Evolutionary conservation across 257 asterid genomes (phyloP), one percentile per base, ranked within the genome.

Genomic region (Scutellaria minor): DNA sequence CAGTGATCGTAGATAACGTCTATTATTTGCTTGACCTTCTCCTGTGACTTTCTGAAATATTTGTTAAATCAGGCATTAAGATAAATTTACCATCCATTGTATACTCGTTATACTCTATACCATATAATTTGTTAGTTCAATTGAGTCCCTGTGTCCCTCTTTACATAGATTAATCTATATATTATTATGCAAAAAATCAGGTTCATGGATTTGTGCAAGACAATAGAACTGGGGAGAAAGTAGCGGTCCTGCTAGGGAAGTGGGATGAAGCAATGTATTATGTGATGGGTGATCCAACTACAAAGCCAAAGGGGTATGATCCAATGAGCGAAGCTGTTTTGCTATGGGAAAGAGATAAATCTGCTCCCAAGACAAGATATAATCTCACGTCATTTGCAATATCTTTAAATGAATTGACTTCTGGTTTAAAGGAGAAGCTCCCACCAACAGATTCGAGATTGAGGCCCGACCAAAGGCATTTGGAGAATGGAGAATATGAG

Each of bases 211-310:
- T 95, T 74, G 96, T 95, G 77, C 99, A 91, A 85, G 99, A 95
- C 93, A 95, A 95, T 47, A 84, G 79, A 81, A 95, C 93, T 1
- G 98, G 99, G 68, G 97, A 95, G 84, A 92, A 95, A 80, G 97
- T 91, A 51, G 99, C 99, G 10, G 85, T 92, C 82, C 64, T 95
- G 74, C 79, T 91, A 41, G 99, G 99, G 57, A 95, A 95, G 78
- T 95, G 99, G 99, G 98, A 92, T 66, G 99, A 95, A 76, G 97
- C 99, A 61, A 81, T 95, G 91, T 91, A 95, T 80, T 95, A 91
- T 69, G 98, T 92, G 57, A 75, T 95, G 87, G 99, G 99, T 76
- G 99, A 95, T 83, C 98, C 92, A 54, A 85, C 85, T 45, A 82
- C 88, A 48, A 95, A 90, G 87, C 96, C 99, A 9, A 95, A 95